Evolutionary conservation across 306 rosid genomes (phyloP).

Genomic region (Pyrus bretschneideri): DNA sequence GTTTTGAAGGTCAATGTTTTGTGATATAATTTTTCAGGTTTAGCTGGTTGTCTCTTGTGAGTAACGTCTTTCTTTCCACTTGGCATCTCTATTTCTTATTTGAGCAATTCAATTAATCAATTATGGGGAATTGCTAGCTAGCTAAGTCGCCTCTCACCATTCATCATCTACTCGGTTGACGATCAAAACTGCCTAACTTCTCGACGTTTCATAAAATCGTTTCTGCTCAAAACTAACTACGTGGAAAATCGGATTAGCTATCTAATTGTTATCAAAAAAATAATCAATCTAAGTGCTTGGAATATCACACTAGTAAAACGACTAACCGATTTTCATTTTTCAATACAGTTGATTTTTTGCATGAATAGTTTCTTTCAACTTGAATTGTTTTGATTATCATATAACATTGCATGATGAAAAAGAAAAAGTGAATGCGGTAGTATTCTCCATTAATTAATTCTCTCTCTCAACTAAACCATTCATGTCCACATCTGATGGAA

Average conservation of each 20-base stretch:
- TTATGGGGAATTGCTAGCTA: neutral
- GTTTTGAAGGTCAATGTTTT: constrained; percentile 41
- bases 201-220: too few relatives aligned
- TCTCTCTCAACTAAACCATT: constrained; percentile 2
- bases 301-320: neutral
- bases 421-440: neutral
- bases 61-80: constrained; percentile 16
- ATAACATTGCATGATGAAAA: too few relatives aligned
- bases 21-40: neutral
- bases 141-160: neutral
- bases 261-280: too few relatives aligned
- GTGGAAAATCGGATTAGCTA: too few relatives aligned
- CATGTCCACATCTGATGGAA: neutral
- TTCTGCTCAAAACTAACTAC: too few relatives aligned
- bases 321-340: too few relatives aligned
- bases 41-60: constrained; percentile 8
- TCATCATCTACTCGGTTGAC: neutral
- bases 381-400: too few relatives aligned
- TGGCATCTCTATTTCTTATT: constrained; percentile 4
- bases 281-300: too few relatives aligned
- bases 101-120: neutral
- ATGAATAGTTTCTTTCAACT: neutral
- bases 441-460: neutral
- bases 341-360: too few relatives aligned
- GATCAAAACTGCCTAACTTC: too few relatives aligned